Evolutionary conservation across 306 rosid species (phyloP).

Genomic region (Acacia melanoxylon): DNA sequence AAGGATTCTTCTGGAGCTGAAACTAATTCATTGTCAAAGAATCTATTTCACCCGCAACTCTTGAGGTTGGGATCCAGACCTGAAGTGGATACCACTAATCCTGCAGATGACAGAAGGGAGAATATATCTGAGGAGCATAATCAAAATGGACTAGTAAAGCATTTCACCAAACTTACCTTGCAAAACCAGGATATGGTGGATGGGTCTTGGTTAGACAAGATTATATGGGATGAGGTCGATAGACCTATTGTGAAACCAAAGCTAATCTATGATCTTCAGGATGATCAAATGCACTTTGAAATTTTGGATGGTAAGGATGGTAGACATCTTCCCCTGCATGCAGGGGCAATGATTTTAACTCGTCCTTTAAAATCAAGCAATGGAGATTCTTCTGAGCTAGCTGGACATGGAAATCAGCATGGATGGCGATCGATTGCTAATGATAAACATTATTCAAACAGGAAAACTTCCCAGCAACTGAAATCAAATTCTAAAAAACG

Average conservation of each 20-base stretch:
- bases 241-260: conserved; percentile 60
- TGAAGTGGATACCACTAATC: conserved; percentile 45
- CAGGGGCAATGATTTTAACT: conserved; percentile 84
- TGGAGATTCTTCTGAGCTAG: conserved; percentile 66
- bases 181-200: conserved; percentile 78
- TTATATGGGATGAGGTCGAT: conserved; percentile 80
- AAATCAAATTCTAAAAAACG: conserved; percentile 92
- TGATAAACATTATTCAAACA: conserved; percentile 86
- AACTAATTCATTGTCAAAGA: conserved; percentile 41
- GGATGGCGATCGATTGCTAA: conserved; percentile 88
- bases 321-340: conserved; percentile 73
- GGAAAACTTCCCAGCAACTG: conserved; percentile 89
- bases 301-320: conserved; percentile 67
- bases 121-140: conserved; percentile 44
- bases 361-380: conserved; percentile 50
- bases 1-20: conserved; percentile 42
- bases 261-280: conserved; percentile 93
- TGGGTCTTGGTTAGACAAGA: conserved; percentile 81
- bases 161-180: conserved; percentile 56
- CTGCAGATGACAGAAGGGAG: conserved; percentile 45
- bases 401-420: conserved; percentile 80
- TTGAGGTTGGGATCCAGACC: conserved; percentile 67
- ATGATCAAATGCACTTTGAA: conserved; percentile 96
- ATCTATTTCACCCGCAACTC: conserved; percentile 81
- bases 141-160: conserved; percentile 50